Evolutionary conservation across 495 filamentous ascomycete species (phyloP).

Genomic region (Lasiosphaeris hirsuta): DNA sequence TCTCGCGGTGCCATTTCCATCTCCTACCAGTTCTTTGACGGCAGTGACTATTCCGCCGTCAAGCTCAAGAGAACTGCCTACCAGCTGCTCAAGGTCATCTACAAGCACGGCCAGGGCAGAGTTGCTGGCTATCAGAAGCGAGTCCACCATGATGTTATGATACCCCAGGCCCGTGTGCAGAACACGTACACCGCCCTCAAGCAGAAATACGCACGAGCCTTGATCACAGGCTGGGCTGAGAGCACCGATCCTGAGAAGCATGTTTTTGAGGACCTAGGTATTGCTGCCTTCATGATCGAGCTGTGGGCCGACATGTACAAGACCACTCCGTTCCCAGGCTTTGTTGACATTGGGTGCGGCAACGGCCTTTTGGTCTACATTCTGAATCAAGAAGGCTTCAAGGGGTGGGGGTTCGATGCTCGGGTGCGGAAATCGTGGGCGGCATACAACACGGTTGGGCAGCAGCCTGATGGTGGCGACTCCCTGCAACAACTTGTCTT

Average conservation of each 20-base stretch:
- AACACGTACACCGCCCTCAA: constrained; percentile 82
- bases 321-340: constrained; percentile 66
- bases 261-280: constrained; percentile 90
- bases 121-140: constrained; percentile 65
- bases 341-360: constrained; percentile 93
- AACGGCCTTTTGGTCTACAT: constrained; percentile 92
- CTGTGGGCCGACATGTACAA: constrained; percentile 86
- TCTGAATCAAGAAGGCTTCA: constrained; percentile 75
- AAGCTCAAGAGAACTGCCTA: constrained; percentile 69
- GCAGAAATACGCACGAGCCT: constrained; percentile 60
- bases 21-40: constrained; percentile 62
- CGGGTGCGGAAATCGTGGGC: constrained; percentile 77
- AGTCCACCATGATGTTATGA: constrained; percentile 70
- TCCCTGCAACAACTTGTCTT: constrained; percentile 69
- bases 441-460: constrained; percentile 49
- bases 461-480: constrained; percentile 28
- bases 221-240: constrained; percentile 76
- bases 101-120: constrained; percentile 70
- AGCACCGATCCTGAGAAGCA: constrained; percentile 85
- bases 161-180: constrained; percentile 71
- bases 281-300: constrained; percentile 90
- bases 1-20: constrained; percentile 57
- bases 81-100: constrained; percentile 64
- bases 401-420: constrained; percentile 89
- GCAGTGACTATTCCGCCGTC: constrained; percentile 28